phyloP scores from a whole-genome alignment of 768 basidiomycete genomes.

The Psilocybe cubensis region DNA sequence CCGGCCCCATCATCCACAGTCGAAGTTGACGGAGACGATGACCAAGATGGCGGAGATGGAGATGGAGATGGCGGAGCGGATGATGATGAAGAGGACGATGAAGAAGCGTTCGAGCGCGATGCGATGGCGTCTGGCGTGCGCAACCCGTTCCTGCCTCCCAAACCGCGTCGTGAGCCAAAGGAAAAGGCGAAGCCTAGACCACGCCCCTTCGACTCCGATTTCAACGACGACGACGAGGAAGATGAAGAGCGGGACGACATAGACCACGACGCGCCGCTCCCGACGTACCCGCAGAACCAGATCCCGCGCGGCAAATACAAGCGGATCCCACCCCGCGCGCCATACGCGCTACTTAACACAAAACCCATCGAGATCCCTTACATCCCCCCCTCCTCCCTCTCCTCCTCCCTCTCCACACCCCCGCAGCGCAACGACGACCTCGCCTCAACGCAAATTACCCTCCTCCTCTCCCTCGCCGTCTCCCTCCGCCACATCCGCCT shows the following conservation, averaged over 20 bases:
- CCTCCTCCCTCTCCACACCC: slow-evolving; percentile 31
- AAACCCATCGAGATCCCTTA: slow-evolving; percentile 35
- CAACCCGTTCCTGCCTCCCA: too few relatives aligned
- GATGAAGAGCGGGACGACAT: neutral
- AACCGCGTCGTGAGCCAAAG: neutral
- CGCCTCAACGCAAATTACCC: slow-evolving; percentile 34
- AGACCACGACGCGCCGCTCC: neutral
- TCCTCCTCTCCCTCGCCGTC: slow-evolving; percentile 38
- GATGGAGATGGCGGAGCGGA: slow-evolving; percentile 1
- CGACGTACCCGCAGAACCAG: slow-evolving; percentile 2
- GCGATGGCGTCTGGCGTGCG: slow-evolving; percentile 7
- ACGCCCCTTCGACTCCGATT: neutral
- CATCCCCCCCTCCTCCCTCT: slow-evolving; percentile 41
- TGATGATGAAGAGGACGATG: slow-evolving; percentile 7
- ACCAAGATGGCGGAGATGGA: slow-evolving; percentile 31
- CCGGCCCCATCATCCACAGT: slow-evolving; percentile 41
- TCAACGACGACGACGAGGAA: neutral
- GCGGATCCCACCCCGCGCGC: slow-evolving; percentile 33
- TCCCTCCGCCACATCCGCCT: slow-evolving; percentile 47
- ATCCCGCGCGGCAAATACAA: slow-evolving; percentile 16
- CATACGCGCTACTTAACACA: slow-evolving; percentile 41
- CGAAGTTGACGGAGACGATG: slow-evolving; percentile 31
- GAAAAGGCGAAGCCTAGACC: neutral
- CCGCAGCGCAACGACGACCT: slow-evolving; percentile 30
- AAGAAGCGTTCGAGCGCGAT: neutral